A percentile compares a stretch with the other conserved stretches of the same genome.
These are phyloP conservation scores for Aureococcus anophagefferens DNA, from an alignment of 108 stramenopile genomes.

Conservation along the genomic window DNA sequence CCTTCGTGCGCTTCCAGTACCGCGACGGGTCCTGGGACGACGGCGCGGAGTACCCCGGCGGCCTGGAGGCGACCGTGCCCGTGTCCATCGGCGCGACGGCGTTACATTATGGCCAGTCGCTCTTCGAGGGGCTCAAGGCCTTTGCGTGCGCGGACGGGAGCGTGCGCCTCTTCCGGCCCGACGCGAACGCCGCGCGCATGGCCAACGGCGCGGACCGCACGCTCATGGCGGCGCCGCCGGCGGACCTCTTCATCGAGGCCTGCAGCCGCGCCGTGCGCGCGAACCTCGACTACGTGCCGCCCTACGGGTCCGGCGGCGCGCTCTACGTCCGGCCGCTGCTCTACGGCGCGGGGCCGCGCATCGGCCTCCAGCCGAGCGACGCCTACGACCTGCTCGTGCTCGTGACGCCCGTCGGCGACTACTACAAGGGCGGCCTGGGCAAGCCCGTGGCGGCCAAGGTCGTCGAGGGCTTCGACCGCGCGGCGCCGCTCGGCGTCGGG, in stretches of 20 bases:
- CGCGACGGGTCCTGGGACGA: constrained; percentile 53
- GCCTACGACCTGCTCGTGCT: constrained; percentile 89
- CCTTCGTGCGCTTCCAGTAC: constrained; percentile 63
- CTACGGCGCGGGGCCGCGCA: constrained; percentile 85
- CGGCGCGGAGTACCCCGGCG: constrained; percentile 8
- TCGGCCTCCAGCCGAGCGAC: constrained; percentile 92
- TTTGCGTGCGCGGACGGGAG: constrained; percentile 80
- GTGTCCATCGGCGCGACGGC: constrained; percentile 80
- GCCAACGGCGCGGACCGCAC: constrained; percentile 60
- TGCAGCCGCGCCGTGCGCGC: constrained; percentile 71
- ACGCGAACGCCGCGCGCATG: constrained; percentile 75
- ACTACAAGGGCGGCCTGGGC: constrained; percentile 90
- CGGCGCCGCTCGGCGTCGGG: constrained; percentile 92
- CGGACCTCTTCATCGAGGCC: constrained; percentile 78
- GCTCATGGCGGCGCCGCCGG: constrained; percentile 77
- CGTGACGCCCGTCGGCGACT: constrained; percentile 91
- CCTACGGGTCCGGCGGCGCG: constrained; percentile 82
- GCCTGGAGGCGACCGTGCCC: too few relatives aligned
- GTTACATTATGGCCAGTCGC: constrained; percentile 93
- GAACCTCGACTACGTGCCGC: constrained; percentile 93
- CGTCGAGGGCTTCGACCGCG: constrained; percentile 88
- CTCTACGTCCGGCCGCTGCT: constrained; percentile 90
- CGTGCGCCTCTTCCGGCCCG: constrained; percentile 87
- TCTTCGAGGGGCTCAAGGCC: constrained; percentile 98
- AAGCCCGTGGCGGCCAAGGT: constrained; percentile 76